A percentile compares a stretch with the other conserved stretches of the same genome.
phyloP scores from a whole-genome alignment of 495 filamentous ascomycete genomes.

The Xylaria sp. region DNA sequence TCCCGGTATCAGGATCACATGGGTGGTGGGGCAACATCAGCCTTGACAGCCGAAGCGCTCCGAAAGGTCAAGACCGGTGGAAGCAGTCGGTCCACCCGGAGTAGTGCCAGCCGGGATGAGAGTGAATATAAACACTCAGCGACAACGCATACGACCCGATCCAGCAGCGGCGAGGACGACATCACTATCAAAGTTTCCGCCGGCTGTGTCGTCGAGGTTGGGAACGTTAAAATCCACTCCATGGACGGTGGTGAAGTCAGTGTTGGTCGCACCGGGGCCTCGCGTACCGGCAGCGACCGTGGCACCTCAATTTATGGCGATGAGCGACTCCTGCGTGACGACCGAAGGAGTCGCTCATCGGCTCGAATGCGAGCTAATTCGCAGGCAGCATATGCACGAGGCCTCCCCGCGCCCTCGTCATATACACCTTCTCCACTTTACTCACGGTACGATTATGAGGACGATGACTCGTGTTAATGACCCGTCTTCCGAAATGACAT shows the following conservation, averaged over 20 bases:
- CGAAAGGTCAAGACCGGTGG: constrained; percentile 51
- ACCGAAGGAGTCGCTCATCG: constrained; percentile 44
- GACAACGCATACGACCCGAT: constrained; percentile 61
- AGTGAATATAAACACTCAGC: constrained; percentile 63
- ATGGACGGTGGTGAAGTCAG: constrained; percentile 60
- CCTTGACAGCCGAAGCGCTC: constrained; percentile 59
- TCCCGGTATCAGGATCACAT: constrained; percentile 59
- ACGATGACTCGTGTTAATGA: constrained; percentile 29
- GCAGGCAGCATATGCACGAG: constrained; percentile 52
- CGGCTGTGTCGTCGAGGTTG: constrained; percentile 53
- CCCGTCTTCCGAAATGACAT: background rate
- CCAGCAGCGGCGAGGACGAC: constrained; percentile 55
- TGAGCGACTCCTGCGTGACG: constrained; percentile 35
- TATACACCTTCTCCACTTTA: constrained; percentile 30
- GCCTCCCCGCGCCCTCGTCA: constrained; percentile 34
- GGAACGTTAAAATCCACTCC: constrained; percentile 59
- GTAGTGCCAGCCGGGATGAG: constrained; percentile 61
- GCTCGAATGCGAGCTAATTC: constrained; percentile 48
- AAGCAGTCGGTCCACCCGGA: constrained; percentile 60
- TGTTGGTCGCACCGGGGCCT: constrained; percentile 45
- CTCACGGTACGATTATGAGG: constrained; percentile 31
- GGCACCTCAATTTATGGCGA: constrained; percentile 51
- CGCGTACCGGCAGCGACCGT: constrained; percentile 47
- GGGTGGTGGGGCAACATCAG: constrained; percentile 47
- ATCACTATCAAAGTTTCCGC: constrained; percentile 62